Evolutionary conservation across 2,329 filamentous ascomycete genomes (phyloP), one percentile per base, ranked within the genome.

Genomic region (Incumbomyces delicatus): DNA sequence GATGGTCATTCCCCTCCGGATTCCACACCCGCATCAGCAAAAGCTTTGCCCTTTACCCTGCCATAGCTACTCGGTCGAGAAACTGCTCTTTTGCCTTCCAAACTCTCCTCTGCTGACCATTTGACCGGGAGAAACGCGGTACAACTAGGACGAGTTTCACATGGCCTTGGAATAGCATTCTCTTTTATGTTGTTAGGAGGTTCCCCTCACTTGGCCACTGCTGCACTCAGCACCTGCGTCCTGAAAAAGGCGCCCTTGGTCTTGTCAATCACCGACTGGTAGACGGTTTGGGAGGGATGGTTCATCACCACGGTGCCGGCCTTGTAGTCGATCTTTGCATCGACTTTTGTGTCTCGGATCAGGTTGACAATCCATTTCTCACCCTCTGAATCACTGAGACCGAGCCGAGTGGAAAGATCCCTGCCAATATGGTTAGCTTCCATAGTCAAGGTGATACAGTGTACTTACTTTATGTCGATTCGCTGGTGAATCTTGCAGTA

Each of bases 281-380:
- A 96, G 57, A 98, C 90, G 54, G 88, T 95, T 74, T 94, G 92
- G 53, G 92, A 90, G 43, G 90, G 92, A 72, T 98, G 92, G 75
- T 98, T 96, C 90, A 98, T 98, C 59, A 96, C 81, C 44, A 98
- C 92, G 46, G 92, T 96, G 63, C 92, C 92, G 71, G 94, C 87
- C 75, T 96, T 87, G 74, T 94, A 95, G 72, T 98, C 92, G 65
- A 96, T 96, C 80, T 98, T 98, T 61, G 92, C 92, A 64, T 98
- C 92, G 53, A 98, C 85, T 53, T 89, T 80, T 18, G 92, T 98
- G 71, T 98, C 92, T 54, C 92, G 84, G 70, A 98, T 98, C 55
- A 98, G 78, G 75, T 98, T 98, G 60, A 98, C 92, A 62, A 98
- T 98, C 92, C 92, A 98, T 76, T 98, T 98, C 80, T 98, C 92